These are phyloP conservation scores for Aspergillus homomorphus DNA, from an alignment of 495 filamentous ascomycete genomes.

Conservation along the genomic window DNA sequence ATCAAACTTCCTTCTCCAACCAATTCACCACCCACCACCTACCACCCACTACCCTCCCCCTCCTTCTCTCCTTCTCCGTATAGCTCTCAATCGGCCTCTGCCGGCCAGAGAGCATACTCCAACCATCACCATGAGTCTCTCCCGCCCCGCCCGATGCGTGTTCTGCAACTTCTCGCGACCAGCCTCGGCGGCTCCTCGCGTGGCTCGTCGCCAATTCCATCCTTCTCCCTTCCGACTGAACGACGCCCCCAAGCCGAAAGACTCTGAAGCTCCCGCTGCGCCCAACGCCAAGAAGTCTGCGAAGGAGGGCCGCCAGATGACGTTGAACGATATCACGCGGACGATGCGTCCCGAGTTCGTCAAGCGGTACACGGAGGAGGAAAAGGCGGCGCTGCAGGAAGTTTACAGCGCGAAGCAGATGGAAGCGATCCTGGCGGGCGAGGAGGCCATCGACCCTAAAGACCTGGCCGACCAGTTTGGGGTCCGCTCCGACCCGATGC, in stretches of 20 bases:
- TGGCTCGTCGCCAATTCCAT: constrained; percentile 53
- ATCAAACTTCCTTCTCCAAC: constrained; percentile 2
- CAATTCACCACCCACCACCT: constrained; percentile 12
- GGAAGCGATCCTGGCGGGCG: constrained; percentile 79
- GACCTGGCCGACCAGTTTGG: constrained; percentile 73
- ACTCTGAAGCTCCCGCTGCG: constrained; percentile 3
- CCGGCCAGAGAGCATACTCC: constrained; percentile 27
- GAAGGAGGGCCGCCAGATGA: constrained; percentile 14
- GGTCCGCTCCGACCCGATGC: constrained; percentile 66
- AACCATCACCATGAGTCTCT: constrained; percentile 51
- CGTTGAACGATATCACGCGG: constrained; percentile 15
- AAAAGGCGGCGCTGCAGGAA: constrained; percentile 59
- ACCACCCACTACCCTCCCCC: constrained; percentile 15
- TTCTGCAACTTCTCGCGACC: constrained; percentile 50
- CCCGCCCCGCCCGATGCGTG: constrained; percentile 57
- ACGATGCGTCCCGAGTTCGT: constrained; percentile 45
- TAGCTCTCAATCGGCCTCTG: constrained; percentile 24
- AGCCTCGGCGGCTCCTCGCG: constrained; percentile 38
- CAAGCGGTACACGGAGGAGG: constrained; percentile 63
- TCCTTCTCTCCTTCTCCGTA: constrained; percentile 1
- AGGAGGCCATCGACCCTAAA: constrained; percentile 71
- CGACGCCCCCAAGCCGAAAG: constrained; percentile 36
- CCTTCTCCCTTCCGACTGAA: constrained; percentile 36
- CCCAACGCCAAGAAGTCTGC: not conserved
- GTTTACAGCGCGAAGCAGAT: constrained; percentile 79